A percentile compares a stretch with the other conserved stretches of the same genome.
Conservation (phyloP, 805 yeast genomes). For the Wickerhamomyces xylosicus region DNA sequence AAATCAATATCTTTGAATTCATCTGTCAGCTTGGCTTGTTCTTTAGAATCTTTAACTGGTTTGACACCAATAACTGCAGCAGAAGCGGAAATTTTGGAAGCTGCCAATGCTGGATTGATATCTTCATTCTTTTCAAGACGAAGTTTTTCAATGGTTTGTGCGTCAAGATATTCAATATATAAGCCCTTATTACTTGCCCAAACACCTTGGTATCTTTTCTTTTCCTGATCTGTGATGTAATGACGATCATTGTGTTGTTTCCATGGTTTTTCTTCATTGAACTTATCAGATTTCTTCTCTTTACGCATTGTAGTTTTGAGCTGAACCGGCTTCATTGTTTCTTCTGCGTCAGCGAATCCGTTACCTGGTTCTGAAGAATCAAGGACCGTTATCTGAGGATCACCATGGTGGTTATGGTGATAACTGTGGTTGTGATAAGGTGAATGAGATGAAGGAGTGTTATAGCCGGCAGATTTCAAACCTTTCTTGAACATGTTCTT, state of each 20-base stretch:
- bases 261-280: slow-evolving; percentile 92
- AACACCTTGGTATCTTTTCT: slow-evolving; percentile 84
- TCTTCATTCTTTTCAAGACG: slow-evolving; percentile 14
- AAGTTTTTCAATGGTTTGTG: slow-evolving; percentile 7
- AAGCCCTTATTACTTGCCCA: slow-evolving; percentile 85
- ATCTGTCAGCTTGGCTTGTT: too few relatives aligned
- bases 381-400: background rate
- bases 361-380: background rate
- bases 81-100: slow-evolving; percentile 20
- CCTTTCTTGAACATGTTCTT: slow-evolving; percentile 16
- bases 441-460: slow-evolving; percentile 2
- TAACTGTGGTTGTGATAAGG: slow-evolving; percentile 2
- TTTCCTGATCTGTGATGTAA: slow-evolving; percentile 49
- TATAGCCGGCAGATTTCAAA: slow-evolving; percentile 9
- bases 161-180: slow-evolving; percentile 30
- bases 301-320: slow-evolving; percentile 19
- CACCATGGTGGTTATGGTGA: background rate
- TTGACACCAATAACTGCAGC: slow-evolving; percentile 13
- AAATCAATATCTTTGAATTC: slow-evolving; percentile 2
- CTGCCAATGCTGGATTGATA: slow-evolving; percentile 15
- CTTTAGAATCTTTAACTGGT: too few relatives aligned
- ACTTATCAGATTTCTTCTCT: slow-evolving; percentile 25
- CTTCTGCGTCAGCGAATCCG: slow-evolving; percentile 1
- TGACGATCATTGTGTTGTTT: slow-evolving; percentile 62
- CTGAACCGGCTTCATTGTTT: slow-evolving; percentile 11